These are phyloP conservation scores for Fusarium incarnatum DNA, from an alignment of 2,329 filamentous ascomycete genomes.

Conservation along the genomic window DNA sequence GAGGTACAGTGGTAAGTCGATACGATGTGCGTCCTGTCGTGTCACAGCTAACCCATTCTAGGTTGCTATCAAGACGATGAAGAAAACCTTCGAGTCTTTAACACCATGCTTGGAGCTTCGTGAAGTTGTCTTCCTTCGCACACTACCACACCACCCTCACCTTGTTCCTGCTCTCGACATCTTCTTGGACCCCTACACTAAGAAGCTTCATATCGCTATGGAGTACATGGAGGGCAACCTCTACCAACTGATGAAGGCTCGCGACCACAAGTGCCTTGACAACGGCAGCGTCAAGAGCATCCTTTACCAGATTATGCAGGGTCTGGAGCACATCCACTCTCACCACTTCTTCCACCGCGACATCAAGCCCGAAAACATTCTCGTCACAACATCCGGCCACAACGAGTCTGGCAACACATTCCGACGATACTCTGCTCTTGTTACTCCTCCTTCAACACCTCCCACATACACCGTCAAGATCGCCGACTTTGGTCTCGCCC, in stretches of 20 bases:
- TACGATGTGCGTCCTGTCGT: constrained; percentile 17
- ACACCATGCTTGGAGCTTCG: constrained; percentile 90
- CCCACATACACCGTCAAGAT: constrained; percentile 97
- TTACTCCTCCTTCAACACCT: constrained; percentile 94
- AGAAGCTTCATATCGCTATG: constrained; percentile 98
- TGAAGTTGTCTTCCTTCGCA: constrained; percentile 95
- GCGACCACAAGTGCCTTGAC: constrained; percentile 94
- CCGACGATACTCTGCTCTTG: constrained; percentile 89
- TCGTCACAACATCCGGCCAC: constrained; percentile 90
- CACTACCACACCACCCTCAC: constrained; percentile 87
- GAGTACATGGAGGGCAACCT: constrained; percentile 99
- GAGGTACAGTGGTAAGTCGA: constrained; percentile 87
- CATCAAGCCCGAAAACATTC: constrained; percentile 98
- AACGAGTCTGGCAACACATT: constrained; percentile 87
- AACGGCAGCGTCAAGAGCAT: constrained; percentile 96
- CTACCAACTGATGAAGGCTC: constrained; percentile 98
- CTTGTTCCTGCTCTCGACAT: constrained; percentile 98
- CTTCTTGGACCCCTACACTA: constrained; percentile 94
- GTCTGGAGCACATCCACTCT: constrained; percentile 95
- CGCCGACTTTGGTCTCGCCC: constrained; percentile 96
- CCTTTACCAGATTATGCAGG: constrained; percentile 94
- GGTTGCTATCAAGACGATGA: constrained; percentile 99
- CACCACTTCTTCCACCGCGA: constrained; percentile 99
- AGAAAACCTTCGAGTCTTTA: constrained; percentile 97
- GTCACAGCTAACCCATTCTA: constrained; percentile 54